Base-by-base conservation (phyloP, 1,139 yeast species). In the Lodderomyces margitis region DNA sequence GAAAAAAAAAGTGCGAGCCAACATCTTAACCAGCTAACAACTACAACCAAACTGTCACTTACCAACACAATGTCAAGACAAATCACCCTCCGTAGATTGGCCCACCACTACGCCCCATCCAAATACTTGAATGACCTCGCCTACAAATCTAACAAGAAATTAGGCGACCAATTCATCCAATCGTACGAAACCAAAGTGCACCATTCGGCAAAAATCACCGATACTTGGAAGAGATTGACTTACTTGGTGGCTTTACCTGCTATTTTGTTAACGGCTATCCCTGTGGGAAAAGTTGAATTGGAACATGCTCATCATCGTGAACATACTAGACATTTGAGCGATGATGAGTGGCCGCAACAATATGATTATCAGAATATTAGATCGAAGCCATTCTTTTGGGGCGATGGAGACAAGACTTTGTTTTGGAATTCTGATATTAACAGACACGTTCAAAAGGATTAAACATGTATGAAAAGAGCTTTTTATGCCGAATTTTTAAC, bases 401-500 rank as follows among this genome's bases (percentile, higher is more conserved):
- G 98, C 62, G 91, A 92, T 64, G 98, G 98, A 63, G 96, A 89
- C 77, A 83, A 87, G 79, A 88, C 98, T 51, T 74, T 86, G 64
- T 92, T 92, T 85, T 92, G 98, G 98, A 89, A 88, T 75, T 75
- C 86, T 45, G 86, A 81, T 59, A 79, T 87, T 64, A 92, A 92
- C 85, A 86, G 95, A 78, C 86, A 87, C 75, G 70, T 84, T 56
- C 44, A 42, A 24, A 43, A 42, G 32, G 46, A 21, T 21, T 34
- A 34, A 34, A 20, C n/a, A 23, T 19, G n/a, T n/a, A 33, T 14
- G 12, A 12, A 4, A 16, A 25, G 30, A 25, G 25, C 25, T 9
- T 8, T 23, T 23, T 9, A 23, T 23, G 25, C n/a, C n/a, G n/a
- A n/a, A n/a, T n/a, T n/a, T n/a, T n/a, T n/a, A n/a, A n/a, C n/a